Percentiles rank a stretch among this genome's conserved stretches.
Evolutionary conservation across 305 asterid species (phyloP).

Genomic region (Fraxinus dipetala): DNA sequence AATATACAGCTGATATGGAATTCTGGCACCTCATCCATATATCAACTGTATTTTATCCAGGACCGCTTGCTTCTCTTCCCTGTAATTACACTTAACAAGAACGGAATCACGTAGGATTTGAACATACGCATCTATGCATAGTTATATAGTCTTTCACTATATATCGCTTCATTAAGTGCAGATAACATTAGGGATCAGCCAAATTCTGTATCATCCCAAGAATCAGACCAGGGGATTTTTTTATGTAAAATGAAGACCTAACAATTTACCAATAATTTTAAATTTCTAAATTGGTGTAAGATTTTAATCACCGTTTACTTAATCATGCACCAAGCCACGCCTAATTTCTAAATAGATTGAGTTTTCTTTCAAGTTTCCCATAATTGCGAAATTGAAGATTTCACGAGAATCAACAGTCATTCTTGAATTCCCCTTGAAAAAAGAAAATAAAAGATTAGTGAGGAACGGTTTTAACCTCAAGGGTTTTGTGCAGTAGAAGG

Average conservation of each 20-base stretch:
- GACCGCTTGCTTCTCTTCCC: neutral
- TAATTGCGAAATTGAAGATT: neutral
- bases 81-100: neutral
- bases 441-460: neutral
- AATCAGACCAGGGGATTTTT: neutral
- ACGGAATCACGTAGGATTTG: neutral
- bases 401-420: neutral
- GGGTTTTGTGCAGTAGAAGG: neutral
- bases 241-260: neutral
- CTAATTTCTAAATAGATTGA: neutral
- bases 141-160: neutral
- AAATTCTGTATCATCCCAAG: neutral
- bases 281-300: neutral
- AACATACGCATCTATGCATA: neutral
- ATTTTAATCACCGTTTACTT: neutral
- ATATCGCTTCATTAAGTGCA: neutral
- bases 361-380: neutral
- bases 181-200: neutral
- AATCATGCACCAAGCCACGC: neutral
- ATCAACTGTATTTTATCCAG: neutral
- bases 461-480: neutral
- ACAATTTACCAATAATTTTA: neutral
- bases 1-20: neutral
- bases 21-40: neutral
- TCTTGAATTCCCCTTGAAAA: neutral